phyloP scores from a whole-genome alignment of 1,284 basidiomycete species.

The Moesziomyces aphidis region DNA sequence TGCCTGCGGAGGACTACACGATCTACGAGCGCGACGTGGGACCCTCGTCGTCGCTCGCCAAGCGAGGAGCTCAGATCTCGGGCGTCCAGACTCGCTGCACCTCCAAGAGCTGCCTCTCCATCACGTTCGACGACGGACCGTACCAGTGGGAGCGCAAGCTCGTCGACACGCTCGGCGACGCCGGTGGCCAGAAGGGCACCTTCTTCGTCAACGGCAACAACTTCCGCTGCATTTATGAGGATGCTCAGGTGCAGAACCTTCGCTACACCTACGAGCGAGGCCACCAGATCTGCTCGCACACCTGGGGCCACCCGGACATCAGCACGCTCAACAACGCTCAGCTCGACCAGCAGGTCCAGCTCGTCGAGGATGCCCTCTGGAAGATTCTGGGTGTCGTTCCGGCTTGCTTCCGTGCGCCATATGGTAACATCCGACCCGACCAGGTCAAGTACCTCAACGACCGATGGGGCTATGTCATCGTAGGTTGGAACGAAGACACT shows the following conservation, averaged over 20 bases:
- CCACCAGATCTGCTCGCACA: conserved; percentile 58
- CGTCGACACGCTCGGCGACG: conserved; percentile 34
- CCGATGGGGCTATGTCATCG: conserved; percentile 46
- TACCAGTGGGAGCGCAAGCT: conserved; percentile 42
- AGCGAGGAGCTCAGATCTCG: conserved; percentile 29
- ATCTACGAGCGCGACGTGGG: conserved; percentile 19
- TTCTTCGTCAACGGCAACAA: conserved; percentile 65
- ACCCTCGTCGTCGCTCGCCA: neutral
- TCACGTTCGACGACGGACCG: conserved; percentile 62
- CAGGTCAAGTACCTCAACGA: conserved; percentile 54
- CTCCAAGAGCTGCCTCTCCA: conserved; percentile 32
- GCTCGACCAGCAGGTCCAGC: conserved; percentile 51
- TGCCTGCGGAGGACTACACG: conserved; percentile 15
- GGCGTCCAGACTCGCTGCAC: conserved; percentile 36
- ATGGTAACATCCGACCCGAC: conserved; percentile 41
- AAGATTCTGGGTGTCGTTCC: conserved; percentile 60
- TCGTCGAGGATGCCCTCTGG: conserved; percentile 57
- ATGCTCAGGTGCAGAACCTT: conserved; percentile 18
- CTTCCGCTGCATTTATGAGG: conserved; percentile 53
- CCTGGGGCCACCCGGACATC: conserved; percentile 54
- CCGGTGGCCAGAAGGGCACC: conserved; percentile 42
- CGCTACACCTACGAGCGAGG: conserved; percentile 38
- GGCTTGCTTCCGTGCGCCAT: conserved; percentile 55
- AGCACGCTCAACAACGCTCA: conserved; percentile 34
- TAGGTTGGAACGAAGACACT: conserved; percentile 54